Evolutionary conservation across 805 yeast species (phyloP), one percentile per base, ranked within the genome.

Genomic region (Pichia nanzhaoensis): DNA sequence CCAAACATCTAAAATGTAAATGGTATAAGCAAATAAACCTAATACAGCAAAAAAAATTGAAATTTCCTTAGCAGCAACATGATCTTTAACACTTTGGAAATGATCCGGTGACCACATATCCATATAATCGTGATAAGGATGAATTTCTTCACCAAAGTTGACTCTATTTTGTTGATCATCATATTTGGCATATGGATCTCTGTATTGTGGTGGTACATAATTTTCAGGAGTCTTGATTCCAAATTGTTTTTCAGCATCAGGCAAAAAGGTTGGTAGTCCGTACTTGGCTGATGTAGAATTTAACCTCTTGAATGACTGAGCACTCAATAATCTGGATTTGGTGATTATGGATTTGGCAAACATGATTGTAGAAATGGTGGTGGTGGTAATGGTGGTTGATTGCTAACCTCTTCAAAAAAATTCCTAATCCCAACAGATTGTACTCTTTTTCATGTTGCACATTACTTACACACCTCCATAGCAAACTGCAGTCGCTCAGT

Each of bases 71-170:
- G 79, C 62, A 1, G 95, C 95, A 28, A 76, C 73, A 38, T 64
- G 59, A 63, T 84, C 82, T 34, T 75, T 67, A 30, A 79, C 83
- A 33, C 69, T 62, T 54, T 80, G 78, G 61, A 71, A 78, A 58
- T 80, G 74, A 58, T 86, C 95, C 12, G 95, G 93, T 8, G 95
- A 77, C 95, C 95, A 86, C 72, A 84, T 74, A 63, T 86, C 90
- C 58, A 80, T 71, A 63, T 77, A 67, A 58, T 86, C 95, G 53
- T 81, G 84, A 55, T 80, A 77, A 45, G 80, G 77, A 60, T 80
- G 80, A 52, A 85, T 63, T 24, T 88, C 85, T 51, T 86, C 89
- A 52, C 77, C 75, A 52, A 76, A 70, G 69, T 86, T 85, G 66
- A 95, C 79, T 68, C 91, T 77, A 63, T 81, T 77, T 65, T 85